Evolutionary conservation across 2,329 filamentous ascomycete genomes (phyloP).

Genomic region (Leptographium flavum): DNA sequence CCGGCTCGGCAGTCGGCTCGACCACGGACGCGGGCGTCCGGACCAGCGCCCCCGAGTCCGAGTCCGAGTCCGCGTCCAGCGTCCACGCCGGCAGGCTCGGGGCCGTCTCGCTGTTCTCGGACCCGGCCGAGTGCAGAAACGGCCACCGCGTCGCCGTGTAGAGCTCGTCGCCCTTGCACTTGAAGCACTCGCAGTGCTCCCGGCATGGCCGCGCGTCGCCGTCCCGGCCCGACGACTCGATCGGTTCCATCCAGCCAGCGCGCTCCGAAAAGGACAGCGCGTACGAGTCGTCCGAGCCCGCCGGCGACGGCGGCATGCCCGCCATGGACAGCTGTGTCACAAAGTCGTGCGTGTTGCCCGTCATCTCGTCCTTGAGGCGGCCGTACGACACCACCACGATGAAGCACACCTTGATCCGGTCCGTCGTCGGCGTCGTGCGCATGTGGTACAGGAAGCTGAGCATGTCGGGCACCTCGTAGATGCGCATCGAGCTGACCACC

Average conservation of each 20-base stretch:
- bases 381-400: constrained; percentile 6
- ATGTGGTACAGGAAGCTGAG: not conserved
- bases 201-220: not conserved
- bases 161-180: not conserved
- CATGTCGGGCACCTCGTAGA: constrained; percentile 3
- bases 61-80: not conserved
- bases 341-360: not conserved
- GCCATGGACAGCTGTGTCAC: not conserved
- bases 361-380: not conserved
- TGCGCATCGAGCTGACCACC: constrained; percentile 1
- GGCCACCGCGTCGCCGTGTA: not conserved
- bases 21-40: no score
- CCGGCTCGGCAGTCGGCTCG: not conserved
- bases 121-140: not conserved
- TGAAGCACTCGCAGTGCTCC: not conserved
- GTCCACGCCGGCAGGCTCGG: not conserved
- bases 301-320: not conserved
- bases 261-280: not conserved
- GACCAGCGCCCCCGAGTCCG: not conserved
- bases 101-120: not conserved
- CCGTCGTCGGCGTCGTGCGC: not conserved
- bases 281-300: not conserved
- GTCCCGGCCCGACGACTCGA: not conserved
- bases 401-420: constrained; percentile 2
- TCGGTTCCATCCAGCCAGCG: not conserved